phyloP scores from a whole-genome alignment of 495 filamentous ascomycete genomes.

The Neurospora sp. region DNA sequence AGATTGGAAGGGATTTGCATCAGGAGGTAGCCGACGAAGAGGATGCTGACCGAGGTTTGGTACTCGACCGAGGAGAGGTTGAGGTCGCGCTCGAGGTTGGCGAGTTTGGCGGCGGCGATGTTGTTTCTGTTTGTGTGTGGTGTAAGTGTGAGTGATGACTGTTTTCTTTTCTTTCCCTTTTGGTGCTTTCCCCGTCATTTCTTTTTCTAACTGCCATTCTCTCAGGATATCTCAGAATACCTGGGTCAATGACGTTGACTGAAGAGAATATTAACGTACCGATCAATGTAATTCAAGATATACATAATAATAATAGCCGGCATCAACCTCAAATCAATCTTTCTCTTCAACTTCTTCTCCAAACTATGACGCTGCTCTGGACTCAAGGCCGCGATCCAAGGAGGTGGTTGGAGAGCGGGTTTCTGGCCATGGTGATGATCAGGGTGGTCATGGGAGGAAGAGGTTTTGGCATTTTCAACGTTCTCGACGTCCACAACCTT shows the following conservation, averaged over 20 bases:
- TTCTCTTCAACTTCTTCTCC: constrained; percentile 45
- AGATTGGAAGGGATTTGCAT: constrained; percentile 55
- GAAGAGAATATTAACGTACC: constrained; percentile 19
- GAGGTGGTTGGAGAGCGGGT: constrained; percentile 28
- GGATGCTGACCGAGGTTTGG: constrained; percentile 55
- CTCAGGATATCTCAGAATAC: not conserved
- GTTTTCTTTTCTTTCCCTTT: not conserved
- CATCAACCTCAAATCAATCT: constrained; percentile 53
- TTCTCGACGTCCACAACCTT: not conserved
- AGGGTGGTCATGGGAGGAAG: not conserved
- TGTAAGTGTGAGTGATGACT: not conserved
- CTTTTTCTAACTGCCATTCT: not conserved
- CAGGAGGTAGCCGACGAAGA: constrained; percentile 59
- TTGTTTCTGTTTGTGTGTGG: constrained; percentile 28
- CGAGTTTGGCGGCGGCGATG: constrained; percentile 42
- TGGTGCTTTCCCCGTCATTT: not conserved
- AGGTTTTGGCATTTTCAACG: not conserved
- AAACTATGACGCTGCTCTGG: constrained; percentile 35
- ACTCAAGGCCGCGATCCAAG: constrained; percentile 35
- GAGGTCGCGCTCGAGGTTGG: constrained; percentile 38
- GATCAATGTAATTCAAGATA: constrained; percentile 73
- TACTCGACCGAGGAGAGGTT: constrained; percentile 34
- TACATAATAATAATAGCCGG: constrained; percentile 49
- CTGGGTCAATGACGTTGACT: too few species aligned
- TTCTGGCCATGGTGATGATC: not conserved